Percentiles rank a stretch among this genome's conserved stretches.
Conservation (phyloP, 1,284 basidiomycete species). For the Ustilago trichophora region DNA sequence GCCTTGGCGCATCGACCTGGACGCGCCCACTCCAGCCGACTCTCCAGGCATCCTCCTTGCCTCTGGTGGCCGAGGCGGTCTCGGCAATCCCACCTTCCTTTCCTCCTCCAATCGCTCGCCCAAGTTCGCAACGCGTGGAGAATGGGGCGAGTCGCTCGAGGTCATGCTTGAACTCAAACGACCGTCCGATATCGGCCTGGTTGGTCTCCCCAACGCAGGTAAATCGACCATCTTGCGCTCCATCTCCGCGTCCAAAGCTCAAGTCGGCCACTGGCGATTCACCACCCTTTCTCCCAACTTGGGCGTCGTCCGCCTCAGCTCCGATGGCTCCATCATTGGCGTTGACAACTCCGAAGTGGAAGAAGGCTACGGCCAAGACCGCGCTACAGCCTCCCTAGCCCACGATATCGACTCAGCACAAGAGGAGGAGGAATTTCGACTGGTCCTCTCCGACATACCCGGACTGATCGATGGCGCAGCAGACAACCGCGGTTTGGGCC, state of each 20-base stretch:
- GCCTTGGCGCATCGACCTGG: constrained; percentile 55
- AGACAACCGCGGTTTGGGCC: constrained; percentile 88
- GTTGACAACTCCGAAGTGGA: constrained; percentile 30
- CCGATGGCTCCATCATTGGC: constrained; percentile 69
- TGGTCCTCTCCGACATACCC: constrained; percentile 97
- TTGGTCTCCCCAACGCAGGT: constrained; percentile 92
- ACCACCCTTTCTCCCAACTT: constrained; percentile 95
- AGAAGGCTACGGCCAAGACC: constrained; percentile 32
- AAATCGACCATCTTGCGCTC: constrained; percentile 84
- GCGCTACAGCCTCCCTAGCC: background rate
- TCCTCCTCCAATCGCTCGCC: constrained; percentile 68
- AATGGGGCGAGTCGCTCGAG: constrained; percentile 81
- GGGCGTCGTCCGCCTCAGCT: constrained; percentile 84
- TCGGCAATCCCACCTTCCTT: constrained; percentile 89
- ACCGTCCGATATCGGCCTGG: constrained; percentile 90
- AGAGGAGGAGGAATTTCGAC: constrained; percentile 76
- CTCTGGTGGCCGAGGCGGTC: constrained; percentile 81
- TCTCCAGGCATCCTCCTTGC: constrained; percentile 57
- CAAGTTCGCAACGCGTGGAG: constrained; percentile 71
- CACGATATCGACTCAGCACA: background rate
- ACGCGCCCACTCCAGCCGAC: constrained; percentile 51
- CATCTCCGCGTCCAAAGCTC: constrained; percentile 81
- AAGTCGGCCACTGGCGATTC: constrained; percentile 90
- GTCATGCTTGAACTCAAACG: constrained; percentile 93
- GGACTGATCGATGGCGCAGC: constrained; percentile 86